Evolutionary conservation across 176 grass and related monocot species (phyloP).

Genomic region (Oryza longistaminata): DNA sequence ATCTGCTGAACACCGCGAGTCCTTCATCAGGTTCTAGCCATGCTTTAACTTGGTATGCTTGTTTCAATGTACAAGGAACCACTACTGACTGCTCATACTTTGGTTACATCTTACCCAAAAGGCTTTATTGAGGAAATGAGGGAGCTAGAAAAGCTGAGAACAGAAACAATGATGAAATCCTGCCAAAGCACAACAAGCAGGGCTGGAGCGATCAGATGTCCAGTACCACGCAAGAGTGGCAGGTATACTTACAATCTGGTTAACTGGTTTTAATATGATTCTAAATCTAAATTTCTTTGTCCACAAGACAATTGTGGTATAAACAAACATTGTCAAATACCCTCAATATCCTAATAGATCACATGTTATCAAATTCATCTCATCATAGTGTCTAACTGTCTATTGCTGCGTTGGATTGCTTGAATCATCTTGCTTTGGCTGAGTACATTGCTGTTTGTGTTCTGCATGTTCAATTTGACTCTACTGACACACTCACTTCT

Average conservation of each 20-base stretch:
- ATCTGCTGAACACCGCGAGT: constrained; percentile 27
- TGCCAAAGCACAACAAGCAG: constrained; percentile 47
- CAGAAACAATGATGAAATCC: constrained; percentile 40
- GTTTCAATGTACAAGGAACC: background rate
- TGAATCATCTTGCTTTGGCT: background rate
- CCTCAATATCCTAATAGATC: background rate
- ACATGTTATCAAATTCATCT: background rate
- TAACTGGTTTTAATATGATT: background rate
- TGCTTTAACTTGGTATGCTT: background rate
- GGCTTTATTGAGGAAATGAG: constrained; percentile 41
- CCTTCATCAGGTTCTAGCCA: constrained; percentile 44
- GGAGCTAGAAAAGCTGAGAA: constrained; percentile 32
- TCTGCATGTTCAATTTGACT: background rate
- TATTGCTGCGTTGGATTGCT: background rate
- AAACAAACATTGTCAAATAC: background rate
- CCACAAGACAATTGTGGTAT: background rate
- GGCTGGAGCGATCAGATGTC: constrained; percentile 41
- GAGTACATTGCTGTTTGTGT: background rate
- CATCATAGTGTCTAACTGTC: background rate
- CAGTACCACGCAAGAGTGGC: constrained; percentile 51
- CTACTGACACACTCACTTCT: background rate
- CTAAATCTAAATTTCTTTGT: background rate
- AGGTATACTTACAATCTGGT: constrained; percentile 27
- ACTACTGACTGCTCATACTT: background rate
- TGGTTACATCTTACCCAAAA: constrained; percentile 24